Base-by-base conservation (phyloP, 345 rosid species). In the Hibiscus mutabilis region DNA sequence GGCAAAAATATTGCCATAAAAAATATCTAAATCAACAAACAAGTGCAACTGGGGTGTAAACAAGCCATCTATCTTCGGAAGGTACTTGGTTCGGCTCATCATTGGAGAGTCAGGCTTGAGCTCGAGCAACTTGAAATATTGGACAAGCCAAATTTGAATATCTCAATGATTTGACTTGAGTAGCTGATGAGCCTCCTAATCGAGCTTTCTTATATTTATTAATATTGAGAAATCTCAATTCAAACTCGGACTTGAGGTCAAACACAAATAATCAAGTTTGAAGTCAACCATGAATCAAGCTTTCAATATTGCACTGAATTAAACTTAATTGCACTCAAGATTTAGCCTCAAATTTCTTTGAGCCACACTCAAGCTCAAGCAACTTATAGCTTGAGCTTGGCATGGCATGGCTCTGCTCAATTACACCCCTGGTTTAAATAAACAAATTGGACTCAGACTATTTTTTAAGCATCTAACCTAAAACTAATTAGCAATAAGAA, bases 11-110 rank as follows among this genome's bases (percentile, higher is more conserved):
- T 21, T 11, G 44, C 44, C 15, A 12, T 6, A 68, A 47, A 44
- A 68, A 56, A 69, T 70, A 68, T 60, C 60, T 68, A 75, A 52
- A 69, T 14, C 3, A 74, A 47, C 53, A 74, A 71, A 25, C 37
- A 16, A 55, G 22, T 52, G 57, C 57, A 52, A n/a, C 19, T 52
- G 21, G 57, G 19, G 57, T 52, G n/a, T 52, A 52, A 52, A 52
- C 57, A 52, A 52, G 57, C 19, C 57, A 52, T 52, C 57, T 16
- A 52, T 16, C 11, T 52, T 52, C 3, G 22, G 21, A 18, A 52
- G 57, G 57, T 52, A 52, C 11, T 52, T n/a, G 57, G 22, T 16
- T 52, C 57, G 8, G 21, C 57, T 52, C 57, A 18, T 52, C 57
- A 6, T 52, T n/a, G 19, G 5, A 52, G 57, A 5, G 22, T 52